Conservation (phyloP, 129 eudicot species). For the Helichrysum umbraculigerum region DNA sequence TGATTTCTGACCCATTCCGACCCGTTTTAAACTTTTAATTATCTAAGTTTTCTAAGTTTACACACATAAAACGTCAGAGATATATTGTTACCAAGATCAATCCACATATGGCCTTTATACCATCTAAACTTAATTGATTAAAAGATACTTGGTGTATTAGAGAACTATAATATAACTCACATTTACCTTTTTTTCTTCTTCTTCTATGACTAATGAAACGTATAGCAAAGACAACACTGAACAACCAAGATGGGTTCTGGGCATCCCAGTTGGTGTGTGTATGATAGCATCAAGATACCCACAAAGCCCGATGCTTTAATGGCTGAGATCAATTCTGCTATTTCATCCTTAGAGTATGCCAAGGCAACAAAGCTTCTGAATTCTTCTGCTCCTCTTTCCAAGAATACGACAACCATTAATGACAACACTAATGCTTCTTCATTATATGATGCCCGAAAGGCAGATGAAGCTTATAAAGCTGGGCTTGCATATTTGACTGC, state of each 20-base stretch:
- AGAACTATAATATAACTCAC: constrained; percentile 25
- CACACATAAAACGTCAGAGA: not conserved
- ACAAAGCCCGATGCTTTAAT: constrained; percentile 65
- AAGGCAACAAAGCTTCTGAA: constrained; percentile 49
- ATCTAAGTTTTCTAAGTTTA: not conserved
- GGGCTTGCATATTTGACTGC: constrained; percentile 66
- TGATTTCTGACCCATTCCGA: constrained; percentile 3
- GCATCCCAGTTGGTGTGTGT: constrained; percentile 57
- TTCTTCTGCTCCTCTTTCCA: constrained; percentile 28
- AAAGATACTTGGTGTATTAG: not conserved
- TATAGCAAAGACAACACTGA: constrained; percentile 16
- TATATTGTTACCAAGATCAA: not conserved
- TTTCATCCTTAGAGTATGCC: constrained; percentile 64
- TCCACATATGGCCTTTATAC: constrained; percentile 1
- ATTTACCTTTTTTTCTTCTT: constrained; percentile 4
- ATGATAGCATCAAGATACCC: constrained; percentile 53
- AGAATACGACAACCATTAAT: constrained; percentile 29
- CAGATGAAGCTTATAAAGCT: constrained; percentile 72
- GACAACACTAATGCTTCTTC: constrained; percentile 27
- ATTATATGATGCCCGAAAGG: constrained; percentile 51
- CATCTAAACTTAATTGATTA: not conserved
- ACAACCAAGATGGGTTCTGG: constrained; percentile 49
- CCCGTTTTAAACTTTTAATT: not conserved
- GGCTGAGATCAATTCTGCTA: constrained; percentile 76
- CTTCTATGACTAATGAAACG: constrained; percentile 7